phyloP scores from a whole-genome alignment of 1,139 yeast genomes.

The Suhomyces yuchorum region DNA sequence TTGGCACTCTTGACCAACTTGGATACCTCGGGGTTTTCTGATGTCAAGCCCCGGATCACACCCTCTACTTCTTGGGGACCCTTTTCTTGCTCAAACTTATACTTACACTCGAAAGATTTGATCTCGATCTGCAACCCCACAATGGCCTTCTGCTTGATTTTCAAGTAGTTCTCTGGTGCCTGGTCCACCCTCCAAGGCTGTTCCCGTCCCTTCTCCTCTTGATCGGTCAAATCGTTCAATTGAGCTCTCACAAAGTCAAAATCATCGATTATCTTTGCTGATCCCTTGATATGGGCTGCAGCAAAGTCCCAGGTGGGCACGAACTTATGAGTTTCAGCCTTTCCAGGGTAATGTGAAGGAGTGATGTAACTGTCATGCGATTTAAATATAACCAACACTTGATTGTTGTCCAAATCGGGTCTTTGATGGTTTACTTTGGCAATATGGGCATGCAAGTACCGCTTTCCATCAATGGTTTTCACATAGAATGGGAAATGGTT shows the following conservation, averaged over 20 bases:
- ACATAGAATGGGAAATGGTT: conserved; percentile 62
- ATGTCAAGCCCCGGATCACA: conserved; percentile 48
- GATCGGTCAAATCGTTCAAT: conserved; percentile 47
- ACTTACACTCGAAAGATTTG: conserved; percentile 53
- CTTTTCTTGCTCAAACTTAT: conserved; percentile 62
- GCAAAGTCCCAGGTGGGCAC: conserved; percentile 80
- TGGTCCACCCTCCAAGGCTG: conserved; percentile 59
- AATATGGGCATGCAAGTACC: conserved; percentile 55
- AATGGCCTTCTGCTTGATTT: conserved; percentile 53
- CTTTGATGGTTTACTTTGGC: conserved; percentile 58
- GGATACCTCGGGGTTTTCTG: conserved; percentile 25
- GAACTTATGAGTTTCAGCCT: conserved; percentile 58
- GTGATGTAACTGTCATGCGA: conserved; percentile 57
- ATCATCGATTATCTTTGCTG: conserved; percentile 49
- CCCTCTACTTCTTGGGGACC: conserved; percentile 51
- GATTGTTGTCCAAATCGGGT: conserved; percentile 39
- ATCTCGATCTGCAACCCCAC: conserved; percentile 62
- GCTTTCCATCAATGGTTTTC: conserved; percentile 42
- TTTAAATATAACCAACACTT: conserved; percentile 57
- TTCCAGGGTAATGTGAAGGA: conserved; percentile 62
- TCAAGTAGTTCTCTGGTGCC: conserved; percentile 56
- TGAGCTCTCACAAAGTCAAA: conserved; percentile 50
- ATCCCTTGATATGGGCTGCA: conserved; percentile 61
- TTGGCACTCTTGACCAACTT: conserved; percentile 14
- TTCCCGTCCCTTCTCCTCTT: conserved; percentile 44